Evolutionary conservation across 805 yeast genomes (phyloP).

Genomic region (Metschnikowia cerradonensis): DNA sequence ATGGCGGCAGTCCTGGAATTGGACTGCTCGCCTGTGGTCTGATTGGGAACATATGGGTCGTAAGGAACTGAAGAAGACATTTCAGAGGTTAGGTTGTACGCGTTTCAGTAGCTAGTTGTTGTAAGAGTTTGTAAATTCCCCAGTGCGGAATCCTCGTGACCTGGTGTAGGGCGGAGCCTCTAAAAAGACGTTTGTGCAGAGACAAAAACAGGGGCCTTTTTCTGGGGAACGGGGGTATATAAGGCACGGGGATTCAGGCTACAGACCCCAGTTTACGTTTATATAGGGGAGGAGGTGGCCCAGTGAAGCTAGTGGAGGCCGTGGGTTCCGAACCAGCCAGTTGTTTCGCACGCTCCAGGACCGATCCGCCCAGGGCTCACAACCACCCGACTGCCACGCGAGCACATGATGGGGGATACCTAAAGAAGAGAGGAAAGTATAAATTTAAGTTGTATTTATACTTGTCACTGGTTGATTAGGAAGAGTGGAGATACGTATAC

Average conservation of each 20-base stretch:
- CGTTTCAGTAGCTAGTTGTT: neutral
- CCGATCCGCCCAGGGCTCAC: neutral
- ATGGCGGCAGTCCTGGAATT: constrained; percentile 71
- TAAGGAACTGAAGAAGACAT: constrained; percentile 82
- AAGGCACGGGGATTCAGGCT: neutral
- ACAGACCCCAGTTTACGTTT: neutral
- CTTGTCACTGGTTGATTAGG: no score
- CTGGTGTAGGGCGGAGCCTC: constrained; percentile 1
- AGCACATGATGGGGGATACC: neutral
- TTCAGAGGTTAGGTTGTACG: neutral
- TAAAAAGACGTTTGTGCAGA: neutral
- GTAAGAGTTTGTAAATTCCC: constrained; percentile 4
- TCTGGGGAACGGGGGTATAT: neutral
- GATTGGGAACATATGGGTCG: constrained; percentile 78
- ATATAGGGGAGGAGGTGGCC: neutral
- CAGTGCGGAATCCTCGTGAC: constrained; percentile 10
- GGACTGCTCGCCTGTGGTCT: constrained; percentile 48
- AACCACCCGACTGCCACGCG: neutral
- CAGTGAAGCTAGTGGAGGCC: neutral
- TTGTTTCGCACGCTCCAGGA: neutral
- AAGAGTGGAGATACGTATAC: no score
- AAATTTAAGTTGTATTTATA: no score
- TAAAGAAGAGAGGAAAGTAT: neutral
- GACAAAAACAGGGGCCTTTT: neutral
- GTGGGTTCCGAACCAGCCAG: neutral